Evolutionary conservation across 2,329 filamentous ascomycete species (phyloP), one percentile per base, ranked within the genome.

Genomic region (Emydomyces testavorans): DNA sequence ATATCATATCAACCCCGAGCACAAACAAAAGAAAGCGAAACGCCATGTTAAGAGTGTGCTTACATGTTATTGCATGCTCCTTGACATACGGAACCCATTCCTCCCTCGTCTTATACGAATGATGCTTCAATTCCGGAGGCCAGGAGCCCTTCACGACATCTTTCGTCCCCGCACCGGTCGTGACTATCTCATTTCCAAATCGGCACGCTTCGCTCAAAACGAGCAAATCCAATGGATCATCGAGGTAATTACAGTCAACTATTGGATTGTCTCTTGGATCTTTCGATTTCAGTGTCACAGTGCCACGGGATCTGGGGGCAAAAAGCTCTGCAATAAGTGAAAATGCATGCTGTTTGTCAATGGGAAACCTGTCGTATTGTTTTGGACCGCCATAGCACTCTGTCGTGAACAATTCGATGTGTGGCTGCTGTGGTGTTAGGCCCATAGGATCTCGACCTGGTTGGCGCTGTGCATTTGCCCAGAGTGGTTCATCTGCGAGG

Each of bases 391-490:
- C 76, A 53, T 79, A 80, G 55, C 74, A 75, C 57, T 80, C 78
- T 0, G 77, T 80, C 26, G 70, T 76, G 62, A 79, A 81, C 60
- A 79, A 74, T 55, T 82, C 79, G 41, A 79, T 59, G 55, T 80
- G 77, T 0, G 79, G 76, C 56, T 82, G 79, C 4, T 62, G 60
- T 0, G 67, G 62, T 0, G 71, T 72, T 13, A 82, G 63, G 15
- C 74, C 76, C 78, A 83, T 82, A 0, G 79, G 77, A 54, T 82
- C 79, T 3, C 78, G 74, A 3, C 74, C 75, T 21, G 67, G 60
- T 29, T 64, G 46, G 4, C 71, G 66, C 0, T 68, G 62, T 0
- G 76, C 73, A 3, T 67, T 62, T 2, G 67, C 67, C 79, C 79
- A 82, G 5, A 77, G 55, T 2, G 70, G 65, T 1, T 73, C 72